Conservation (phyloP, 139 green algal species). For the Coelastrella sp. region DNA sequence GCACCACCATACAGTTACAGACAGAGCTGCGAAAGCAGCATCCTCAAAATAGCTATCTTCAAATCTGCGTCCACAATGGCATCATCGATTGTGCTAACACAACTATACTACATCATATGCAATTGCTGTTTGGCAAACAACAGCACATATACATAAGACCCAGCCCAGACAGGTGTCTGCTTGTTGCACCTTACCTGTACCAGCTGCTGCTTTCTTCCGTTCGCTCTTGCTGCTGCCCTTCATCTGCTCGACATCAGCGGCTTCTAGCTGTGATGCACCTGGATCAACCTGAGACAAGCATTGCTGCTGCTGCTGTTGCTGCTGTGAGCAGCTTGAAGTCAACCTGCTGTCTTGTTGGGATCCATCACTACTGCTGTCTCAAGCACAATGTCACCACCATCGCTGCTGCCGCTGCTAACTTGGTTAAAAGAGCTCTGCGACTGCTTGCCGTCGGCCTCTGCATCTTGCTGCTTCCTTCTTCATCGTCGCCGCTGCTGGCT, state of each 20-base stretch:
- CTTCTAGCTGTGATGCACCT: too few relatives aligned
- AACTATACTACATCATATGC: too few relatives aligned
- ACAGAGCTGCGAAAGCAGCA: too few relatives aligned
- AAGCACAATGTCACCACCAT: background rate
- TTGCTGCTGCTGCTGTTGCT: constrained; percentile 24
- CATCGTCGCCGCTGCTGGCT: background rate
- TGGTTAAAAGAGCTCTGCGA: too few relatives aligned
- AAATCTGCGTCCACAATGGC: too few relatives aligned
- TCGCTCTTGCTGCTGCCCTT: background rate
- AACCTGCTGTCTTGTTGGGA: constrained; percentile 52
- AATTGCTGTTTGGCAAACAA: too few relatives aligned
- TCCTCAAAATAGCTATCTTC: too few relatives aligned
- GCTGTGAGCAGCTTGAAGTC: constrained; percentile 71
- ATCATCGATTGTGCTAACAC: too few relatives aligned
- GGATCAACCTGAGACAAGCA: background rate
- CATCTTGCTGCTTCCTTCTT: constrained; percentile 14
- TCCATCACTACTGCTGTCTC: background rate
- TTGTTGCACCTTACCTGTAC: background rate
- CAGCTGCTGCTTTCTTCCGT: background rate
- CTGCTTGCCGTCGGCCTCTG: background rate
- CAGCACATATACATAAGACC: too few relatives aligned
- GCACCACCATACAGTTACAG: too few relatives aligned
- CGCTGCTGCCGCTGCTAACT: background rate
- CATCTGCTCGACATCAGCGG: too few relatives aligned
- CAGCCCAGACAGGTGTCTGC: too few relatives aligned